Evolutionary conservation across 2,329 filamentous ascomycete species (phyloP).

Genomic region (Epichloe typhina): DNA sequence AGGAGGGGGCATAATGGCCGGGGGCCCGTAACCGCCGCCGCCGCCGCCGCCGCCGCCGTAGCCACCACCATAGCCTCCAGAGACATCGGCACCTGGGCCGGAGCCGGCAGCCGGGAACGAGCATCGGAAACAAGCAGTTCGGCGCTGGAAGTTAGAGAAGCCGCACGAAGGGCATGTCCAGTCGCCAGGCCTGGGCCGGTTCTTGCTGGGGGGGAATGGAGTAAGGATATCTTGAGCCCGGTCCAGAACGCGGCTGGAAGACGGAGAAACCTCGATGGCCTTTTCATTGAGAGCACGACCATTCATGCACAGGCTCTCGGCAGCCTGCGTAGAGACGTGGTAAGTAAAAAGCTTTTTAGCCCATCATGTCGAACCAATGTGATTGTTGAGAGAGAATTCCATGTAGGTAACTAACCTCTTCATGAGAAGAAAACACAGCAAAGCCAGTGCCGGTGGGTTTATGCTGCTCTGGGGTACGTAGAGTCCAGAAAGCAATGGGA

Average conservation of each 20-base stretch:
- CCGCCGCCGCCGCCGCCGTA: conserved; percentile 46
- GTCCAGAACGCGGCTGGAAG: conserved; percentile 91
- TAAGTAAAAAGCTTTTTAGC: background rate
- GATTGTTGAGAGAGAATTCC: background rate
- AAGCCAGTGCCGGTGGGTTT: conserved; percentile 99
- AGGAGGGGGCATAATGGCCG: conserved; percentile 66
- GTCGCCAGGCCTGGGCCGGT: conserved; percentile 89
- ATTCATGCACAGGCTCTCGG: conserved; percentile 98
- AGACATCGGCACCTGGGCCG: conserved; percentile 51
- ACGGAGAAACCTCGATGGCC: conserved; percentile 96
- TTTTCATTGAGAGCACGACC: conserved; percentile 96
- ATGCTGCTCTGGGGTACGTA: conserved; percentile 94
- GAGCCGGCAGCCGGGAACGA: conserved; percentile 92
- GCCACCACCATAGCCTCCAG: conserved; percentile 47
- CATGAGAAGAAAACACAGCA: conserved; percentile 95
- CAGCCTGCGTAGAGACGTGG: conserved; percentile 46
- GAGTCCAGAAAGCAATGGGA: conserved; percentile 97
- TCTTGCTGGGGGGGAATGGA: conserved; percentile 96
- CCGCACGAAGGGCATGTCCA: conserved; percentile 99
- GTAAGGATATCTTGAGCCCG: conserved; percentile 91
- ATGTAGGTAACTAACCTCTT: conserved; percentile 59
- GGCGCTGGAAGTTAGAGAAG: conserved; percentile 98
- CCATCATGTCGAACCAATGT: too few relatives aligned
- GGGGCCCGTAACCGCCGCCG: conserved; percentile 54
- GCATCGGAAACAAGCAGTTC: conserved; percentile 96